Conservation (phyloP, 2,329 filamentous ascomycete species). For the Calonectria hawksworthii region DNA sequence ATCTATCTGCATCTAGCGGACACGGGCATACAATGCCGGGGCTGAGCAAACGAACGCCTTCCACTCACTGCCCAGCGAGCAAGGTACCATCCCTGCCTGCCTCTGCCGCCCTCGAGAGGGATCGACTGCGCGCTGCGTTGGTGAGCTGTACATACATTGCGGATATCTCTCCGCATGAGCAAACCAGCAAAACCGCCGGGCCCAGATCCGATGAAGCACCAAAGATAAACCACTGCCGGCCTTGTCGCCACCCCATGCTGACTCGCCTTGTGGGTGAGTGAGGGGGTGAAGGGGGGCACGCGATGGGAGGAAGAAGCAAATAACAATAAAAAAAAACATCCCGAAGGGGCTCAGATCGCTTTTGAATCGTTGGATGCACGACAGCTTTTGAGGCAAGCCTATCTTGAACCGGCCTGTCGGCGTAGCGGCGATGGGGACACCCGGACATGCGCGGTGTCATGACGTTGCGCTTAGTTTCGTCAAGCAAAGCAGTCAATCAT, state of each 20-base stretch:
- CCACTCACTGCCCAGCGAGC: not conserved
- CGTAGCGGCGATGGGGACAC: constrained; percentile 7
- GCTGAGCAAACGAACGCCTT: constrained; percentile 8
- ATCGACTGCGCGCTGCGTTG: constrained; percentile 1
- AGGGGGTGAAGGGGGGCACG: not conserved
- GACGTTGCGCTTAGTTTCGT: constrained; percentile 1
- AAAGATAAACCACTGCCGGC: not conserved
- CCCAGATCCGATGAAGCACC: not conserved
- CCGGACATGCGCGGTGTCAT: constrained; percentile 1
- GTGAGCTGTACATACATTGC: not conserved
- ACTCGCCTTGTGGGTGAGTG: not conserved
- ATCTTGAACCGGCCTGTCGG: constrained; percentile 2
- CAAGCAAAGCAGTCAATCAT: not conserved
- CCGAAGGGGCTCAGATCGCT: not conserved
- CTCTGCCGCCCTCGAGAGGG: not conserved
- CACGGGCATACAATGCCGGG: constrained; percentile 13
- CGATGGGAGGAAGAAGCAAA: not conserved
- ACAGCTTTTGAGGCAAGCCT: not conserved
- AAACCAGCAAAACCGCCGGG: not conserved
- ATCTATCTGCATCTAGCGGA: constrained; percentile 19
- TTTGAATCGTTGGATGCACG: constrained; percentile 2
- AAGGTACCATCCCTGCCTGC: not conserved
- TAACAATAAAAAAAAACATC: not conserved
- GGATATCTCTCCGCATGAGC: not conserved
- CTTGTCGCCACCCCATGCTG: not conserved